Conservation (phyloP, 148 eudicot genomes). For the Dysphania ambrosioides region DNA sequence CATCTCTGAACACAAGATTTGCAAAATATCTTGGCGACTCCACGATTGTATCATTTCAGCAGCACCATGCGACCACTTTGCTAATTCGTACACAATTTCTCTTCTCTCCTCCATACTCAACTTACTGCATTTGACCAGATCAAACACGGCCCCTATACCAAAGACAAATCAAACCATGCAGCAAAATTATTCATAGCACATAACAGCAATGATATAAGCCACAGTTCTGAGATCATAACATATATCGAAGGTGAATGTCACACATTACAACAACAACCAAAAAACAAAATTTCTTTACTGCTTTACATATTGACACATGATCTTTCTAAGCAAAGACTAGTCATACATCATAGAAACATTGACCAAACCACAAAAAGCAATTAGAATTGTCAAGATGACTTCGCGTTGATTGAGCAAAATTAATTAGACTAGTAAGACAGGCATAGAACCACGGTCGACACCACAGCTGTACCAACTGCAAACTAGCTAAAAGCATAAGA, state of each 20-base stretch:
- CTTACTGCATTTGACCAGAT: conserved; percentile 60
- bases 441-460: neutral
- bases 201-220: neutral
- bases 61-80: conserved; percentile 66
- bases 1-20: conserved; percentile 71
- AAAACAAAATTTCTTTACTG: too few species aligned
- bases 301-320: too few species aligned
- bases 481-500: conserved; percentile 5
- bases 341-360: too few species aligned
- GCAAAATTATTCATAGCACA: conserved; percentile 3
- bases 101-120: conserved; percentile 73
- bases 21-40: conserved; percentile 82
- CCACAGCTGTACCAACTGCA: conserved; percentile 16
- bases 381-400: conserved; percentile 10
- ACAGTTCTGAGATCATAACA: neutral
- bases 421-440: neutral
- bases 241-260: neutral
- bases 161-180: conserved; percentile 18
- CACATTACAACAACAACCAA: too few species aligned
- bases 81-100: conserved; percentile 60
- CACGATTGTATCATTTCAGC: conserved; percentile 64
- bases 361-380: neutral
- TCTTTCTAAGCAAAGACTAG: too few species aligned
- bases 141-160: conserved; percentile 46
- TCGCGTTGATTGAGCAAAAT: conserved; percentile 11